Conservation (phyloP, 2,329 filamentous ascomycete species). For the Fulvia fulva region DNA sequence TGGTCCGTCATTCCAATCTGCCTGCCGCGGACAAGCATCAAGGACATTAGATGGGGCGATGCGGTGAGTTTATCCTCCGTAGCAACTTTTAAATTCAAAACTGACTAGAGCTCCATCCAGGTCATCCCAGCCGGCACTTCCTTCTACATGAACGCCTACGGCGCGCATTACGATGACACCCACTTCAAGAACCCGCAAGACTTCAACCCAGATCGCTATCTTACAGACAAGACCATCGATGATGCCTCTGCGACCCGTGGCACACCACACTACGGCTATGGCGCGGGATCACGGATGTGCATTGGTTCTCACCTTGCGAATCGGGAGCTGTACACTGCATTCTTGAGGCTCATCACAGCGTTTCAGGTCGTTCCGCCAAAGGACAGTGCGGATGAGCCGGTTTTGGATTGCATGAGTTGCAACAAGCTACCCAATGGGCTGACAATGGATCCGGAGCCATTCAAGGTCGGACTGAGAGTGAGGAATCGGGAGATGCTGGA, state of each 20-base stretch:
- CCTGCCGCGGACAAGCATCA: slow-evolving; percentile 67
- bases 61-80: slow-evolving; percentile 64
- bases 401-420: slow-evolving; percentile 44
- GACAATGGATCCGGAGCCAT: slow-evolving; percentile 50
- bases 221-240: slow-evolving; percentile 49
- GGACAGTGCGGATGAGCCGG: slow-evolving; percentile 38
- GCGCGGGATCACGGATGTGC: slow-evolving; percentile 42
- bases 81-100: too few relatives aligned
- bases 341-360: slow-evolving; percentile 45
- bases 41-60: slow-evolving; percentile 66
- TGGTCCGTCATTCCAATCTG: slow-evolving; percentile 78
- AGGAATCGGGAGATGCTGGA: slow-evolving; percentile 41
- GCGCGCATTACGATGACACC: slow-evolving; percentile 65
- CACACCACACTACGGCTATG: slow-evolving; percentile 48
- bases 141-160: slow-evolving; percentile 77
- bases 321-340: slow-evolving; percentile 44
- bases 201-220: slow-evolving; percentile 69
- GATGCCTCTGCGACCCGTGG: slow-evolving; percentile 37
- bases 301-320: slow-evolving; percentile 40
- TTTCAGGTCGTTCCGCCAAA: slow-evolving; percentile 44
- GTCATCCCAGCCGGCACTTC: slow-evolving; percentile 70
- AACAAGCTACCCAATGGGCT: slow-evolving; percentile 46
- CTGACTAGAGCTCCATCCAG: not conserved
- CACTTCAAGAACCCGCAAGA: slow-evolving; percentile 62
- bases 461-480: slow-evolving; percentile 47